Conservation (phyloP, 2,329 filamentous ascomycete genomes). For the Alternaria brassicicola region DNA sequence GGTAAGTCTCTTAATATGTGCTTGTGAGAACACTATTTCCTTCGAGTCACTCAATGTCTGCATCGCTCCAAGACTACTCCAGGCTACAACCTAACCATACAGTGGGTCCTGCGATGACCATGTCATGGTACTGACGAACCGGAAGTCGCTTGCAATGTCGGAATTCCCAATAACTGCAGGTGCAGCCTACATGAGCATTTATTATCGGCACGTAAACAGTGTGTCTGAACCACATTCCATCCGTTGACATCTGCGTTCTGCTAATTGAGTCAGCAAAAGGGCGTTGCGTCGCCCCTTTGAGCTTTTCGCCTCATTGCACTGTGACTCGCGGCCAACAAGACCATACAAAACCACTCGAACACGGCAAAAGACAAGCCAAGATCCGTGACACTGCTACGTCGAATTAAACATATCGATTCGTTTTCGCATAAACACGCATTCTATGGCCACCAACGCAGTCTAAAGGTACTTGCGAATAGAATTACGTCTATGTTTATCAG, state of each 20-base stretch:
- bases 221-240: neutral
- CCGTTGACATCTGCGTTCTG: neutral
- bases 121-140: neutral
- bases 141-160: neutral
- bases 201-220: neutral
- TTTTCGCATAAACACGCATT: neutral
- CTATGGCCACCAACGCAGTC: neutral
- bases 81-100: neutral
- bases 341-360: neutral
- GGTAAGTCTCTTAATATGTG: neutral
- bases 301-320: neutral
- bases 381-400: too few species aligned
- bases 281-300: neutral
- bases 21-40: neutral
- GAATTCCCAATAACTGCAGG: neutral
- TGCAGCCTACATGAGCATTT: fast-evolving
- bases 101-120: neutral
- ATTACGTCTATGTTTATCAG: neutral
- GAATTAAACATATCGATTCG: neutral
- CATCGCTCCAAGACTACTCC: too few species aligned
- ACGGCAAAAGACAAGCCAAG: neutral
- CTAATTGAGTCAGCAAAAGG: neutral
- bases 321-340: neutral
- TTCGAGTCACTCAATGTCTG: neutral
- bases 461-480: neutral